Evolutionary conservation across 2,329 filamentous ascomycete species (phyloP).

Genomic region (Colletotrichum aenigma): DNA sequence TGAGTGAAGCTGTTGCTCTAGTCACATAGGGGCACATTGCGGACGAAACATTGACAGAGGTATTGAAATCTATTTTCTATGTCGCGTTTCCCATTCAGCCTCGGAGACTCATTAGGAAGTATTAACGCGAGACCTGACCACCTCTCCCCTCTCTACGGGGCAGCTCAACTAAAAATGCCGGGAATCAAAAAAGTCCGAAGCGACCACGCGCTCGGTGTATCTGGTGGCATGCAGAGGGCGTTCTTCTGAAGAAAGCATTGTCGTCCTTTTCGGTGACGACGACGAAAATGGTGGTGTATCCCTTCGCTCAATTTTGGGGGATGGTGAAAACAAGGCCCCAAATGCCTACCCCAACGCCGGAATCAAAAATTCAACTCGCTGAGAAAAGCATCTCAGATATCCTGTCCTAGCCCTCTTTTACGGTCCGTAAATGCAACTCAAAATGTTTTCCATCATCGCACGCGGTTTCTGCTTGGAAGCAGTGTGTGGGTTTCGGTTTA

Average conservation of each 20-base stretch:
- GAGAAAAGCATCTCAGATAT: constrained; percentile 13
- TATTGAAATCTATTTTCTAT: constrained; percentile 14
- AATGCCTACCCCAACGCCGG: constrained; percentile 17
- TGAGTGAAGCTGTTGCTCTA: no score
- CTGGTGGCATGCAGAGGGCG: constrained; percentile 2
- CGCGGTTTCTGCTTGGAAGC: background rate
- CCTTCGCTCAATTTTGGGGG: constrained; percentile 12
- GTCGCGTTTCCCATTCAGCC: constrained; percentile 11
- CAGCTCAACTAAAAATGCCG: constrained; percentile 6
- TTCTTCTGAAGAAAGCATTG: background rate
- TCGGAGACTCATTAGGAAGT: constrained; percentile 2
- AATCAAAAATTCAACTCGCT: constrained; percentile 6
- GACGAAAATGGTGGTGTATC: background rate
- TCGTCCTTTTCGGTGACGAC: constrained; percentile 8
- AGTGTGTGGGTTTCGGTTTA: background rate
- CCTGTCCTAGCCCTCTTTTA: background rate
- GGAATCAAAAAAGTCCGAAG: constrained; percentile 6
- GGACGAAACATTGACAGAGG: background rate
- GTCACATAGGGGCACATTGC: background rate
- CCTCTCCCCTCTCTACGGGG: background rate
- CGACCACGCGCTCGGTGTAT: constrained; percentile 2
- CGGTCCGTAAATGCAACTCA: constrained; percentile 14
- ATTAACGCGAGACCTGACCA: constrained; percentile 4
- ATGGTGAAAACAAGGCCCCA: constrained; percentile 10
- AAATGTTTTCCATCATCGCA: background rate